Evolutionary conservation across 2,329 filamentous ascomycete genomes (phyloP).

Genomic region (Colletotrichum musae): DNA sequence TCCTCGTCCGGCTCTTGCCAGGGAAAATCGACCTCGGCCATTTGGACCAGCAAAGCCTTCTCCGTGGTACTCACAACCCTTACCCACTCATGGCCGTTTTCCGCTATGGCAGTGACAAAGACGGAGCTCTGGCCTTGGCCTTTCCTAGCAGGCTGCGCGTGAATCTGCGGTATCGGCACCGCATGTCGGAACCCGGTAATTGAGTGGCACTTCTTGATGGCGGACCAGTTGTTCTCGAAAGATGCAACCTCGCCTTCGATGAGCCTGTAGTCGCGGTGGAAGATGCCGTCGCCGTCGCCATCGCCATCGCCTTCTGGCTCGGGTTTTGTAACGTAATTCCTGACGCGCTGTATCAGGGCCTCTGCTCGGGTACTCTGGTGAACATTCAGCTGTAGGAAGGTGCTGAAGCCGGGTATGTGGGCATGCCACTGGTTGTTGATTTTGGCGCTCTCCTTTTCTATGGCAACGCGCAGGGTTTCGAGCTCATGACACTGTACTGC

Average conservation of each 20-base stretch:
- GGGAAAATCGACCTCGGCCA: conserved; percentile 56
- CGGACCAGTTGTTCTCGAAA: conserved; percentile 33
- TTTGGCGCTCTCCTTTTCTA: conserved; percentile 10
- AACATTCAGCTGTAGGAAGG: conserved; percentile 27
- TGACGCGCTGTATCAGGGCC: conserved; percentile 20
- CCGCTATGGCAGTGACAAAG: conserved; percentile 44
- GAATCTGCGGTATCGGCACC: conserved; percentile 18
- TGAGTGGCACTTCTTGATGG: conserved; percentile 33
- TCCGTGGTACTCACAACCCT: conserved; percentile 50
- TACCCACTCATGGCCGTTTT: conserved; percentile 55
- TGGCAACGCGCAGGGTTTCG: conserved; percentile 12
- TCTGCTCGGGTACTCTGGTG: conserved; percentile 22
- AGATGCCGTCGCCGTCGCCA: conserved; percentile 5
- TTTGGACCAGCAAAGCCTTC: conserved; percentile 53
- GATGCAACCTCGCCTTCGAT: conserved; percentile 27
- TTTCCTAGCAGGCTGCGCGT: not conserved
- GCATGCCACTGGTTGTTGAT: conserved; percentile 36
- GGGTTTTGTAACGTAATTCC: not conserved
- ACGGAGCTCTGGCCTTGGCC: not conserved
- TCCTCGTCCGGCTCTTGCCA: conserved; percentile 51
- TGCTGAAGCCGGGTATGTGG: conserved; percentile 34
- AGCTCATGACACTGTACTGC: conserved; percentile 23
- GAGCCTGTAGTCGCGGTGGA: conserved; percentile 27
- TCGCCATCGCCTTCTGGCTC: conserved; percentile 4
- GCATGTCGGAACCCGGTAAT: conserved; percentile 34